Conservation (phyloP, 768 basidiomycete species). For the Solioccasus polychromus region DNA sequence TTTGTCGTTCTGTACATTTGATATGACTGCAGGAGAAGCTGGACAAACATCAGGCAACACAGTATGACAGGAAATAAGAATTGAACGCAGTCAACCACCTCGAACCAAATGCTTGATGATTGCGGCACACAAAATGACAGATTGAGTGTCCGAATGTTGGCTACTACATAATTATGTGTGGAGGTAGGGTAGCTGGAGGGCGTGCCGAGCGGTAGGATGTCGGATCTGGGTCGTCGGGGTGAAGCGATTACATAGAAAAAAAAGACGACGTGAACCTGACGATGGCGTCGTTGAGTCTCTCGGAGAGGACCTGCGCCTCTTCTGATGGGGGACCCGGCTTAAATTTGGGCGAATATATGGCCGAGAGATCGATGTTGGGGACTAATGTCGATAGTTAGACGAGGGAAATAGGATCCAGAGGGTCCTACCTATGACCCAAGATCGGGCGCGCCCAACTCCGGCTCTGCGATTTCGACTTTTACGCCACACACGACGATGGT, state of each 20-base stretch:
- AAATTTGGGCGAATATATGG: constrained; percentile 90
- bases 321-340: constrained; percentile 94
- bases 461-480: constrained; percentile 93
- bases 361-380: constrained; percentile 91
- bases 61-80: too few relatives aligned
- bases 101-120: too few relatives aligned
- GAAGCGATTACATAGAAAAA: background rate
- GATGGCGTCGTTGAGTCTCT: constrained; percentile 77
- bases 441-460: constrained; percentile 70
- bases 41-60: too few relatives aligned
- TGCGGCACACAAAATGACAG: too few relatives aligned
- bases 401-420: background rate
- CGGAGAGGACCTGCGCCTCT: constrained; percentile 89
- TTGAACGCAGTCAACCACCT: too few relatives aligned
- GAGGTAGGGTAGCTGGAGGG: too few relatives aligned
- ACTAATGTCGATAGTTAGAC: constrained; percentile 46
- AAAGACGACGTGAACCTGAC: constrained; percentile 48
- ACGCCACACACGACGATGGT: constrained; percentile 97
- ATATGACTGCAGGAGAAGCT: too few relatives aligned
- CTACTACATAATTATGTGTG: too few relatives aligned
- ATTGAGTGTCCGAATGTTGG: too few relatives aligned
- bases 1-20: too few relatives aligned
- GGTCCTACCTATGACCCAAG: constrained; percentile 71
- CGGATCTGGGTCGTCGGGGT: constrained; percentile 57
- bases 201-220: constrained; percentile 57